Evolutionary conservation across 257 asterid genomes (phyloP).

Genomic region (Cruciata laevipes): DNA sequence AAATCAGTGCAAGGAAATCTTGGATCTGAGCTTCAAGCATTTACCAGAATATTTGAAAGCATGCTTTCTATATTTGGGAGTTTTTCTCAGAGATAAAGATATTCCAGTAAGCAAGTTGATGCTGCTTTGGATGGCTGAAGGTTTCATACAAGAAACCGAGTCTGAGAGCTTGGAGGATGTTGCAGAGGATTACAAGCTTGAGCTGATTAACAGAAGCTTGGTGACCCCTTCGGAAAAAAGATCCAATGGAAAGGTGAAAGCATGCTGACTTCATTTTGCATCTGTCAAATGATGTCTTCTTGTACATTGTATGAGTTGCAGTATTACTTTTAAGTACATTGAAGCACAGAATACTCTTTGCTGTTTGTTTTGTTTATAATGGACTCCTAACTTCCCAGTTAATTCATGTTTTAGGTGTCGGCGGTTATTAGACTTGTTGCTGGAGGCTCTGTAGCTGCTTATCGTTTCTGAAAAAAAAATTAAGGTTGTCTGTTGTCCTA

Average conservation of each 20-base stretch:
- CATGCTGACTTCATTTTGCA: slow-evolving; percentile 5
- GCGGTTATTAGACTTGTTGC: too few species aligned
- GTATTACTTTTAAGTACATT: too few species aligned
- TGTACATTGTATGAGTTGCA: too few species aligned
- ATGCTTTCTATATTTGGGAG: slow-evolving; percentile 3
- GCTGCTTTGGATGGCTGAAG: slow-evolving; percentile 17
- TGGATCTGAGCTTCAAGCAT: slow-evolving; percentile 9
- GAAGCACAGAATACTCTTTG: too few species aligned
- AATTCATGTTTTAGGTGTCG: too few species aligned
- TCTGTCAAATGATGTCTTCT: too few species aligned
- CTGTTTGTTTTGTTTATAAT: too few species aligned
- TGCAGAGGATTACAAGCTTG: slow-evolving; percentile 6
- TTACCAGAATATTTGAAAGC: slow-evolving; percentile 12
- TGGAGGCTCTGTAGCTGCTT: too few species aligned
- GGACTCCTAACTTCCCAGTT: too few species aligned
- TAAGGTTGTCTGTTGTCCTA: too few species aligned
- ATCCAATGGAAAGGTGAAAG: slow-evolving; percentile 9
- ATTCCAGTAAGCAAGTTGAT: slow-evolving; percentile 9
- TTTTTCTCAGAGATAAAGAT: not conserved
- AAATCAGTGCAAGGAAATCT: not conserved
- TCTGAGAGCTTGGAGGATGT: not conserved
- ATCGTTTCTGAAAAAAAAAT: too few species aligned
- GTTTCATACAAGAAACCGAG: slow-evolving; percentile 2
- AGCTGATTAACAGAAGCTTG: slow-evolving; percentile 6
- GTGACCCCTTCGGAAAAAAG: not conserved